Conservation (phyloP, 2,329 filamentous ascomycete species). For the Xylogone sp. region DNA sequence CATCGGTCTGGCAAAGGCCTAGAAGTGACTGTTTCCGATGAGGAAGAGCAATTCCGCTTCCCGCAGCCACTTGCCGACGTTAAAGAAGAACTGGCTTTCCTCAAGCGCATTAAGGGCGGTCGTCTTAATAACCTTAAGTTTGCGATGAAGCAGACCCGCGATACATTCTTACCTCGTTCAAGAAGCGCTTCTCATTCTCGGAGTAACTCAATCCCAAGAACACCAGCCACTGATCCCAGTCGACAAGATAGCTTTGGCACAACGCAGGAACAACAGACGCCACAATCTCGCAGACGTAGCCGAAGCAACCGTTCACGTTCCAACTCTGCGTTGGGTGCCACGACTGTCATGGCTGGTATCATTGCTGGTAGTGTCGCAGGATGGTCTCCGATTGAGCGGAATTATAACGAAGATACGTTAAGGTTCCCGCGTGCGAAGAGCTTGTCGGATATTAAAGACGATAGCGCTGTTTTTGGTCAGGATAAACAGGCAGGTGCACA, state of each 20-base stretch:
- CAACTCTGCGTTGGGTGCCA: slow-evolving; percentile 69
- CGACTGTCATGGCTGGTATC: slow-evolving; percentile 79
- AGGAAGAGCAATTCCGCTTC: slow-evolving; percentile 62
- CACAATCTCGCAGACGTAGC: slow-evolving; percentile 60
- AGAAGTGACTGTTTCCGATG: slow-evolving; percentile 57
- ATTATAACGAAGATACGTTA: slow-evolving; percentile 24
- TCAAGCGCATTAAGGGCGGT: slow-evolving; percentile 77
- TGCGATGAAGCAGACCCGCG: slow-evolving; percentile 70
- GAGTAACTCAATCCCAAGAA: slow-evolving; percentile 63
- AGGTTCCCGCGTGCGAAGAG: slow-evolving; percentile 20
- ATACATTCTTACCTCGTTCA: slow-evolving; percentile 60
- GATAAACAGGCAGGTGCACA: slow-evolving; percentile 6
- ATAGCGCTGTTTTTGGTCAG: slow-evolving; percentile 15
- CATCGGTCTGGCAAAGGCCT: slow-evolving; percentile 23
- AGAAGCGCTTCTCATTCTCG: slow-evolving; percentile 61
- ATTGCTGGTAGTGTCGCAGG: slow-evolving; percentile 73
- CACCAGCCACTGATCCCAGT: slow-evolving; percentile 48
- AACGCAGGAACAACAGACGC: slow-evolving; percentile 46
- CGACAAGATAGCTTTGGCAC: slow-evolving; percentile 48
- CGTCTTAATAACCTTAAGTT: slow-evolving; percentile 79
- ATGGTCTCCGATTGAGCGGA: slow-evolving; percentile 71
- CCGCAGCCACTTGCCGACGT: slow-evolving; percentile 71
- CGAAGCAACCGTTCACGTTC: slow-evolving; percentile 60
- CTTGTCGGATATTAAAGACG: not conserved
- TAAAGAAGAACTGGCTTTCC: slow-evolving; percentile 74